Evolutionary conservation across 1,284 basidiomycete species (phyloP).

Genomic region (Phellopilus nigrolimitatus): DNA sequence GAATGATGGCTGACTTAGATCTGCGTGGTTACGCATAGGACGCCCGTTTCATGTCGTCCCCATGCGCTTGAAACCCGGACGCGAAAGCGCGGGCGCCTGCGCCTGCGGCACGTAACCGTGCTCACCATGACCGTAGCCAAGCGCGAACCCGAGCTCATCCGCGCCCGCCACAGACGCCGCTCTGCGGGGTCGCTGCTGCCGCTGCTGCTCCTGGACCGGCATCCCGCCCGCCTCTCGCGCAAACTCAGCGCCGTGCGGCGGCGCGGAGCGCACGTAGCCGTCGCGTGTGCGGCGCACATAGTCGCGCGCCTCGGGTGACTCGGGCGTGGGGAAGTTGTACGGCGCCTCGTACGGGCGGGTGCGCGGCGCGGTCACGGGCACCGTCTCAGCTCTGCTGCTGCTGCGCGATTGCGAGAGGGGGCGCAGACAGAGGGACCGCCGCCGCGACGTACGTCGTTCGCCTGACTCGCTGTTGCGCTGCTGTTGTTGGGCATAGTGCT

Average conservation of each 20-base stretch:
- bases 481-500: neutral
- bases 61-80: too few relatives aligned
- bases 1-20: too few relatives aligned
- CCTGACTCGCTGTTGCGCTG: neutral
- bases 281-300: conserved; percentile 30
- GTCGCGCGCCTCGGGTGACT: conserved; percentile 32
- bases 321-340: conserved; percentile 51
- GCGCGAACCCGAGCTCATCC: neutral
- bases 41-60: too few relatives aligned
- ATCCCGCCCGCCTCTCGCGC: too few relatives aligned
- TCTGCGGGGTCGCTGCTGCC: too few relatives aligned
- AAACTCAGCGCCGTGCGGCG: too few relatives aligned
- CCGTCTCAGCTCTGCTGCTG: conserved; percentile 1
- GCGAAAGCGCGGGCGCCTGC: too few relatives aligned
- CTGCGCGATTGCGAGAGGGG: neutral
- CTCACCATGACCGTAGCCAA: too few relatives aligned
- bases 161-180: neutral
- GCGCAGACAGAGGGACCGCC: neutral
- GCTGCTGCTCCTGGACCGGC: too few relatives aligned
- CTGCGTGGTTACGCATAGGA: too few relatives aligned
- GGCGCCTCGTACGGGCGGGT: conserved; percentile 60
- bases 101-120: too few relatives aligned
- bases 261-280: neutral
- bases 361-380: conserved; percentile 29
- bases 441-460: neutral